These are phyloP conservation scores for Neurospora terricola DNA, from an alignment of 495 filamentous ascomycete species.

Conservation along the genomic window DNA sequence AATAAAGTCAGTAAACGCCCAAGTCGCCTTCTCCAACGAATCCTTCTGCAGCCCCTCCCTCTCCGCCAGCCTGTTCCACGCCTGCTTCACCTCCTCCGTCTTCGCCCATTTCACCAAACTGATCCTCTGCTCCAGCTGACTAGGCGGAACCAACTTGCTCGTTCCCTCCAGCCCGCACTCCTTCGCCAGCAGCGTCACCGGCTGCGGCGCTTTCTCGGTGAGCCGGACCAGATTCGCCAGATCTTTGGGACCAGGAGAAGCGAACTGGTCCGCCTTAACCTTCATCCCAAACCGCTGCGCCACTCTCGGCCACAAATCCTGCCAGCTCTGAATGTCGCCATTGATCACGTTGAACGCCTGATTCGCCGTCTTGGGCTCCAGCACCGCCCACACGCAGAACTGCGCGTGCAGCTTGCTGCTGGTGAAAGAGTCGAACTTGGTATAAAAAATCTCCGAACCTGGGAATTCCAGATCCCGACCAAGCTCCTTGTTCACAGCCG, in stretches of 20 bases:
- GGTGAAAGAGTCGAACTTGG: conserved; percentile 42
- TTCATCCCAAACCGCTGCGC: conserved; percentile 35
- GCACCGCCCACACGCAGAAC: conserved; percentile 45
- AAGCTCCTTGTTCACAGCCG: conserved; percentile 37
- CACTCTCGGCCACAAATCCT: conserved; percentile 46
- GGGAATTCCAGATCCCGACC: conserved; percentile 38
- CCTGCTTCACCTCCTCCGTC: conserved; percentile 38
- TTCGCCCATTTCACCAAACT: conserved; percentile 44
- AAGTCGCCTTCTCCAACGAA: conserved; percentile 46
- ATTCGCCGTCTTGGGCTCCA: conserved; percentile 32
- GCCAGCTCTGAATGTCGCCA: conserved; percentile 44
- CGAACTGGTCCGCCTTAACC: conserved; percentile 39
- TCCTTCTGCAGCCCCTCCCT: conserved; percentile 37
- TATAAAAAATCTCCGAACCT: conserved; percentile 38
- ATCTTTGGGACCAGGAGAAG: neutral
- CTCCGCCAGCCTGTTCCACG: conserved; percentile 35
- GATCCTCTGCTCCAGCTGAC: conserved; percentile 34
- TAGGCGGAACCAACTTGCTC: conserved; percentile 16
- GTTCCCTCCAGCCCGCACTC: conserved; percentile 28
- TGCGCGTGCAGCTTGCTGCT: conserved; percentile 38
- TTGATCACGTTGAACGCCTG: conserved; percentile 49
- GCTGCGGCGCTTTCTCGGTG: conserved; percentile 22
- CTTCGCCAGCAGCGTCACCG: conserved; percentile 30
- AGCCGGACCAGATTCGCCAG: conserved; percentile 15
- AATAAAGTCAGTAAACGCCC: conserved; percentile 41